A percentile compares a stretch with the other conserved stretches of the same genome.
Evolutionary conservation across 768 basidiomycete genomes (phyloP).

Genomic region (Boletus speciosus): DNA sequence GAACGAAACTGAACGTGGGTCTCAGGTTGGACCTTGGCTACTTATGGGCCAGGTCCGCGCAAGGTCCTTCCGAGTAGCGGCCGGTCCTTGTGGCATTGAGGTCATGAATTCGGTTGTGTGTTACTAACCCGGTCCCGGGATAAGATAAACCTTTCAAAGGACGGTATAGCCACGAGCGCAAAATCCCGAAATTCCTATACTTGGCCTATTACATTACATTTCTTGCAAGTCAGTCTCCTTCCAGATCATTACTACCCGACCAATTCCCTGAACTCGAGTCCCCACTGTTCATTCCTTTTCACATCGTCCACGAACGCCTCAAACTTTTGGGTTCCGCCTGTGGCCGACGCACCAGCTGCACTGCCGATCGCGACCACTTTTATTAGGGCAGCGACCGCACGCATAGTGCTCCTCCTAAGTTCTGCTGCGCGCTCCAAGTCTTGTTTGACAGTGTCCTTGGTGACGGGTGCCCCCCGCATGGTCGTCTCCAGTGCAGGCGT

Average conservation of each 20-base stretch:
- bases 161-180: background rate
- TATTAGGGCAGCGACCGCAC: conserved; percentile 84
- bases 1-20: background rate
- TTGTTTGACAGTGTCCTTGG: conserved; percentile 96
- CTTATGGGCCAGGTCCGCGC: background rate
- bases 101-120: background rate
- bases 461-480: conserved; percentile 84
- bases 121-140: background rate
- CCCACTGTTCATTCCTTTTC: conserved; percentile 64
- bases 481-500: conserved; percentile 82
- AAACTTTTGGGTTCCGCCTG: conserved; percentile 47
- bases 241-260: conserved; percentile 21
- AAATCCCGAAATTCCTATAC: background rate
- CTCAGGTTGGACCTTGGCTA: no score
- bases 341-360: conserved; percentile 36
- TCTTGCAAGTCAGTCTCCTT: background rate
- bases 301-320: conserved; percentile 76
- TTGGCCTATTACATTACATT: background rate
- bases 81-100: background rate
- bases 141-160: background rate
- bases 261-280: conserved; percentile 51
- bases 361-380: conserved; percentile 61
- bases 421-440: conserved; percentile 86
- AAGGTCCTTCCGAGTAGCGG: conserved; percentile 16
- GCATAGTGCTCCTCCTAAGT: conserved; percentile 83